Evolutionary conservation across 805 yeast genomes (phyloP).

Genomic region (Jamesozyma spencerorum): DNA sequence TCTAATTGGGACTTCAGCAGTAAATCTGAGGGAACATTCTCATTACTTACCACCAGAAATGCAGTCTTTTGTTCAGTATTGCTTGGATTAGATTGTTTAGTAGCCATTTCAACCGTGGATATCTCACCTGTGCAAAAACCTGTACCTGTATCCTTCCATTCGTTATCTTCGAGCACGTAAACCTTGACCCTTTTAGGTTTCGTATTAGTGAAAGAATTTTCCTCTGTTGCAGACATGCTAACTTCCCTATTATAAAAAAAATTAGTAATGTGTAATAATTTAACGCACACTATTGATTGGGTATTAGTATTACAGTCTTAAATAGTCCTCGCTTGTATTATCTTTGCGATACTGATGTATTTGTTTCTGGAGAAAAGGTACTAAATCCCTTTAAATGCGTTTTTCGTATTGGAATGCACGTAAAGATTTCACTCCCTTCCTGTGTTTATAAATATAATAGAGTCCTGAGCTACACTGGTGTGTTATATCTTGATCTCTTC

Average conservation of each 20-base stretch:
- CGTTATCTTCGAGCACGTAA: slow-evolving; percentile 70
- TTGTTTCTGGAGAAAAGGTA: no score
- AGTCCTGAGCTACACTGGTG: no score
- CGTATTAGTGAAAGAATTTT: slow-evolving; percentile 14
- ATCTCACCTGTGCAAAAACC: slow-evolving; percentile 79
- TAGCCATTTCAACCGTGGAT: background rate
- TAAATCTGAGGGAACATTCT: slow-evolving; percentile 47
- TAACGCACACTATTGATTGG: no score
- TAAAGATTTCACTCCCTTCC: no score
- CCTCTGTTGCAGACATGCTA: background rate
- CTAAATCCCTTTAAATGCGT: no score
- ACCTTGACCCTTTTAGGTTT: slow-evolving; percentile 79
- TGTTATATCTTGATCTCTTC: no score
- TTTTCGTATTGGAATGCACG: no score
- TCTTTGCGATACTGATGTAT: no score
- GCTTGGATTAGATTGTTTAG: slow-evolving; percentile 1
- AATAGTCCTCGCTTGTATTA: no score
- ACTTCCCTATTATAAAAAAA: no score
- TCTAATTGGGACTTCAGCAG: slow-evolving; percentile 58
- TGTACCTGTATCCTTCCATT: slow-evolving; percentile 89
- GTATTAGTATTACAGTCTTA: no score
- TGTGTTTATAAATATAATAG: background rate
- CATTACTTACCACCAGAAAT: slow-evolving; percentile 63
- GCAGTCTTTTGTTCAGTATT: slow-evolving; percentile 32
- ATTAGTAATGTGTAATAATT: no score